These are phyloP conservation scores for Kurtzmaniella fragi DNA, from an alignment of 805 yeast species.

Conservation along the genomic window DNA sequence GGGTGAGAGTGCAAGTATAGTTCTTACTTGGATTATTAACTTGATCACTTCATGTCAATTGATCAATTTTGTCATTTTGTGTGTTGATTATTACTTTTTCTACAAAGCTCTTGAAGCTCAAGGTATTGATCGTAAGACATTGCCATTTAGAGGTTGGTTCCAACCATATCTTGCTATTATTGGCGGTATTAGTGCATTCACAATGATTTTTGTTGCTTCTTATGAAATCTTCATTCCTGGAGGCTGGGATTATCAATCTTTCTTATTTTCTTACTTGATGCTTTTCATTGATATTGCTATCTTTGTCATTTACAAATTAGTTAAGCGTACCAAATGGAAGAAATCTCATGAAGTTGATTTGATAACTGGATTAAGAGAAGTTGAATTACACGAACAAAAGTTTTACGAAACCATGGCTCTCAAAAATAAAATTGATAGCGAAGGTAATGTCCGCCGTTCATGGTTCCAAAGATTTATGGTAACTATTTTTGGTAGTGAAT, in stretches of 20 bases:
- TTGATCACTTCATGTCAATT: slow-evolving; percentile 27
- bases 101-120: slow-evolving; percentile 57
- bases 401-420: slow-evolving; percentile 16
- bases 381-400: slow-evolving; percentile 33
- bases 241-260: slow-evolving; percentile 31
- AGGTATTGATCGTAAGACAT: slow-evolving; percentile 43
- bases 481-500: slow-evolving; percentile 24
- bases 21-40: slow-evolving; percentile 31
- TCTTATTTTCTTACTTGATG: slow-evolving; percentile 40
- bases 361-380: slow-evolving; percentile 31
- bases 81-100: slow-evolving; percentile 57
- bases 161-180: slow-evolving; percentile 33
- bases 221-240: slow-evolving; percentile 39
- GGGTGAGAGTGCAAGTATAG: slow-evolving; percentile 25
- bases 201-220: slow-evolving; percentile 29
- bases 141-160: slow-evolving; percentile 40
- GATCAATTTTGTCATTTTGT: slow-evolving; percentile 24
- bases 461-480: slow-evolving; percentile 12
- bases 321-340: slow-evolving; percentile 32
- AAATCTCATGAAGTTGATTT: slow-evolving; percentile 32
- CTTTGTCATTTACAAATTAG: slow-evolving; percentile 30
- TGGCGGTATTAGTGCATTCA: slow-evolving; percentile 24
- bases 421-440: slow-evolving; percentile 9
- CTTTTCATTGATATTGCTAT: slow-evolving; percentile 35
- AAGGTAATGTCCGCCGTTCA: slow-evolving; percentile 15